Base-by-base conservation (phyloP, 768 basidiomycete genomes). In the Hemileccinum rubropunctum region DNA sequence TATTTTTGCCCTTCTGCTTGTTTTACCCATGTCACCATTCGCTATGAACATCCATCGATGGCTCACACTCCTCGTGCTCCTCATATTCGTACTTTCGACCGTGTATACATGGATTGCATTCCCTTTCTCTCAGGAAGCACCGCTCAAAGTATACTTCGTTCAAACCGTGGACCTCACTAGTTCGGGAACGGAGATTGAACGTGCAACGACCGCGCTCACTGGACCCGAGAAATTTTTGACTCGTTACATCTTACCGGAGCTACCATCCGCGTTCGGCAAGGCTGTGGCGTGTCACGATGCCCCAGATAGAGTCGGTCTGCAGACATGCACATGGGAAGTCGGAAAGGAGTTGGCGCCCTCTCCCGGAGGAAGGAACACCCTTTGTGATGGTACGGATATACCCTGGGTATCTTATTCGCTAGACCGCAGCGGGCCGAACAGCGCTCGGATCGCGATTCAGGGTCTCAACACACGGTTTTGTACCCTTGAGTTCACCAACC, bases 121-220 rank as follows among this genome's bases (percentile, higher is more conserved):
- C 68, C 88, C 88, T 0, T 91, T 91, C 71, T 77, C 78, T 14
- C 66, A 72, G 35, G 64, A 76, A 18, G 64, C 77, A 5, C 88
- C 87, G 0, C 68, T 90, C 59, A 89, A 88, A 54, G 67, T 89
- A 1, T 88, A 75, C 66, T 91, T 90, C 74, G 74, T 75, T 42
- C 89, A 91, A 61, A 71, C 61, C 2, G 70, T 88, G 6, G 70
- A 76, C 42, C 65, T 88, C 34, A 56, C 60, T 27, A 49, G 66
- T 8, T 59, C 60, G 3, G 56, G 61, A n/a, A 53, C 52, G 12
- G 45, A 51, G 27, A 53, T 58, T 6, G 60, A 66, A n/a, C 68
- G 63, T 12, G 69, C 70, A 0, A 68, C 67, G 1, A 81, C 83
- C 1, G 60, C 66, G 11, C 61, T 86, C 4, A 75, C 71, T 0